Evolutionary conservation across 2,329 filamentous ascomycete species (phyloP).

Genomic region (Lachnellula arida): DNA sequence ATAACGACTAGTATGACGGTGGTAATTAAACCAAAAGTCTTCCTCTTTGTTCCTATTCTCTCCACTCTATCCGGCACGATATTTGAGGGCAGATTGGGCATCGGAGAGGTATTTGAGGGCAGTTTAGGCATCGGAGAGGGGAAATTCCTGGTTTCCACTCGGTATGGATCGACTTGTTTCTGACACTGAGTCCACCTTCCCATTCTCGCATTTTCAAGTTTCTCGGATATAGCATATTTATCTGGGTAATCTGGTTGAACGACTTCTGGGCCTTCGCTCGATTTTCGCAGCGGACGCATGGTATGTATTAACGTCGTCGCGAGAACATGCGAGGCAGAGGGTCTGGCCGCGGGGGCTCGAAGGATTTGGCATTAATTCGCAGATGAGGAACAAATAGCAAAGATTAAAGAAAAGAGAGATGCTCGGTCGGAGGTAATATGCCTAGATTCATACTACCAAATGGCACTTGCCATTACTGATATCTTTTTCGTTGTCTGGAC

Average conservation of each 20-base stretch:
- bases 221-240: background rate
- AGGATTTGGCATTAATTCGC: background rate
- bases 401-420: background rate
- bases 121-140: background rate
- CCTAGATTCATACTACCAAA: background rate
- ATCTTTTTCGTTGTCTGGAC: background rate
- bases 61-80: background rate
- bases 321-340: background rate
- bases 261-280: constrained; percentile 8
- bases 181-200: constrained; percentile 4
- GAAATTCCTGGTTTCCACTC: constrained; percentile 3
- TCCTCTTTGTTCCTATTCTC: background rate
- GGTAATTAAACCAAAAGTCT: constrained; percentile 3
- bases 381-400: background rate
- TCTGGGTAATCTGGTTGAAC: background rate
- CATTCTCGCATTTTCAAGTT: background rate
- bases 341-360: background rate
- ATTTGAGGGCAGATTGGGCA: background rate
- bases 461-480: background rate
- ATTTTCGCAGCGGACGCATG: constrained; percentile 5
- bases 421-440: background rate
- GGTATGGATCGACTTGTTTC: constrained; percentile 5
- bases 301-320: background rate
- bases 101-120: background rate
- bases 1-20: constrained; percentile 8